These are phyloP conservation scores for Austroboletus niveus DNA, from an alignment of 1,284 basidiomycete genomes.

Conservation along the genomic window DNA sequence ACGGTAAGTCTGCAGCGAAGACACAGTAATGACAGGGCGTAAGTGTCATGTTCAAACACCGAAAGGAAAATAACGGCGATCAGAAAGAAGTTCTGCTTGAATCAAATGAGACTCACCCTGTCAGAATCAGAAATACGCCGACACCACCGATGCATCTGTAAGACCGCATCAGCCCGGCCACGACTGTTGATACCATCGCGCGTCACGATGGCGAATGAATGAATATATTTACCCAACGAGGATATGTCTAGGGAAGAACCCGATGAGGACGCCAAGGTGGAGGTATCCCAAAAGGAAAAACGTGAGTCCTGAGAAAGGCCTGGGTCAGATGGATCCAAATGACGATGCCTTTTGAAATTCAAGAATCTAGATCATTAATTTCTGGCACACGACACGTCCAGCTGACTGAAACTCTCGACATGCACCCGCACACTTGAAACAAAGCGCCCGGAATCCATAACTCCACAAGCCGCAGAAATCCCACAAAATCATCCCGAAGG, in stretches of 20 bases:
- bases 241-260: conserved; percentile 97
- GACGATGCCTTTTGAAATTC: conserved; percentile 11
- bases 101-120: conserved; percentile 54
- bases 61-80: not conserved
- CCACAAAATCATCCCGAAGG: not conserved
- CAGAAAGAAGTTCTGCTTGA: not conserved
- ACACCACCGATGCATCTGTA: conserved; percentile 91
- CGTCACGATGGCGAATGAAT: not conserved
- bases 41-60: not conserved
- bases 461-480: not conserved
- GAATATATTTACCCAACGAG: conserved; percentile 67
- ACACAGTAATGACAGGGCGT: not conserved
- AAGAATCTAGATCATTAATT: conserved; percentile 1
- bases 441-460: not conserved
- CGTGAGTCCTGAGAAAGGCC: conserved; percentile 53
- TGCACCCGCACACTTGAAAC: not conserved
- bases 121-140: conserved; percentile 88
- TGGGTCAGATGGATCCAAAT: conserved; percentile 8
- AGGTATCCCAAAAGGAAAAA: conserved; percentile 87
- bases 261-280: conserved; percentile 82
- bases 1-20: conserved; percentile 67
- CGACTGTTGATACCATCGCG: not conserved
- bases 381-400: not conserved
- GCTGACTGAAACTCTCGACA: not conserved
- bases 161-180: not conserved